Percentiles rank a stretch among this genome's conserved stretches.
phyloP scores from a whole-genome alignment of 179 eudicot species.

The Silene noctiflora region DNA sequence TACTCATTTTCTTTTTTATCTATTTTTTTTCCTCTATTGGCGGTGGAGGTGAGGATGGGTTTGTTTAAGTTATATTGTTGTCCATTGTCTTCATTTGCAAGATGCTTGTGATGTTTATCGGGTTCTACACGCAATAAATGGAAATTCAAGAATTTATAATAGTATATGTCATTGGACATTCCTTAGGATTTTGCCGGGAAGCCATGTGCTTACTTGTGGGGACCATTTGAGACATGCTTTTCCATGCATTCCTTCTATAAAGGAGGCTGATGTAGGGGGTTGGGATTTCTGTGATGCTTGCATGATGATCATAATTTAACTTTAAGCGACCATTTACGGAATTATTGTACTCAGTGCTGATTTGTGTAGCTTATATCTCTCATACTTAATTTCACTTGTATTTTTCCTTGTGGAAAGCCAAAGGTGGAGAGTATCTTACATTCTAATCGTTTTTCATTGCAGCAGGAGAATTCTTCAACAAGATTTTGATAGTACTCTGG shows the following conservation, averaged over 20 bases:
- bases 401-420: not conserved
- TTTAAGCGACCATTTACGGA: not conserved
- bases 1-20: not conserved
- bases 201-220: not conserved
- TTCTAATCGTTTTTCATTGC: slow-evolving; percentile 4
- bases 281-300: too few relatives aligned
- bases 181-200: not conserved
- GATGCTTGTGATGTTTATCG: not conserved
- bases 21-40: not conserved
- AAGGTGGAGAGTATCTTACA: slow-evolving; percentile 8
- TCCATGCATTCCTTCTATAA: too few relatives aligned
- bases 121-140: not conserved
- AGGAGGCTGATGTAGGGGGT: too few relatives aligned
- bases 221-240: not conserved
- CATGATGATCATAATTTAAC: too few relatives aligned
- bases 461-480: slow-evolving; percentile 86
- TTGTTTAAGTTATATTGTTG: not conserved
- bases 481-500: slow-evolving; percentile 87
- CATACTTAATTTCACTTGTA: not conserved
- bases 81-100: not conserved
- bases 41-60: not conserved
- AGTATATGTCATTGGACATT: not conserved
- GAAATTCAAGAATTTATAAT: not conserved
- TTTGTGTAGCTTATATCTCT: not conserved
- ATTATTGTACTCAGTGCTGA: not conserved